Conservation (phyloP, 202 grass and related monocot genomes). For the Zoysia matrella region DNA sequence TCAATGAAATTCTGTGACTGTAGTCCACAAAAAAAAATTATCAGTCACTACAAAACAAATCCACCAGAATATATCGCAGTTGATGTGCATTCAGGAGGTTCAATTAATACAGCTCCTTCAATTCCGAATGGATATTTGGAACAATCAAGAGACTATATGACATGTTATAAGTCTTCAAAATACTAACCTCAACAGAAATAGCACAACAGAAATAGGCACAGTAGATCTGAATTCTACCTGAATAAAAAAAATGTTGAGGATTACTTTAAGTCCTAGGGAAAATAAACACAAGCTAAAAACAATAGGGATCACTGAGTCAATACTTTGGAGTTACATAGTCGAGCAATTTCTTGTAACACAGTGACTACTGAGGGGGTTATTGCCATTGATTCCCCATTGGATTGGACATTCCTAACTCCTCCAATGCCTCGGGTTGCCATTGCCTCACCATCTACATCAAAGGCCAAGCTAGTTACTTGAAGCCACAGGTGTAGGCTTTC, state of each 20-base stretch:
- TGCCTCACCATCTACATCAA: slow-evolving; percentile 73
- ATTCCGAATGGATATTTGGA: slow-evolving; percentile 32
- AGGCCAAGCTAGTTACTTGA: slow-evolving; percentile 36
- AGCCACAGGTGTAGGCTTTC: slow-evolving; percentile 8
- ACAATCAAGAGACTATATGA: not conserved
- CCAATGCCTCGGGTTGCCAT: slow-evolving; percentile 42
- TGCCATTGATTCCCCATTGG: slow-evolving; percentile 57
- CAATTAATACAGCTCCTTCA: slow-evolving; percentile 17
- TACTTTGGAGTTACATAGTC: slow-evolving; percentile 75
- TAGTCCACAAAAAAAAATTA: not conserved
- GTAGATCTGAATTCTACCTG: slow-evolving; percentile 89
- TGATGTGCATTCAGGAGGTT: not conserved
- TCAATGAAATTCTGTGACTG: not conserved
- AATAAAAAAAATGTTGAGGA: slow-evolving; percentile 20
- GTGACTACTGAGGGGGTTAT: slow-evolving; percentile 59
- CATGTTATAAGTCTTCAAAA: slow-evolving; percentile 8
- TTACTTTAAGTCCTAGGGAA: slow-evolving; percentile 26
- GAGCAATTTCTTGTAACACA: slow-evolving; percentile 87
- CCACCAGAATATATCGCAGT: not conserved
- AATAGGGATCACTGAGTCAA: not conserved
- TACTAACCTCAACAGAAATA: slow-evolving; percentile 84
- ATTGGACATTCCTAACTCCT: slow-evolving; percentile 53
- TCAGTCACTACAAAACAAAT: slow-evolving; percentile 35
- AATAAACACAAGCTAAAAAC: slow-evolving; percentile 19
- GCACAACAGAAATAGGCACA: no score